Evolutionary conservation across 2,329 filamentous ascomycete genomes (phyloP).

Genomic region (Nothophaeocryptopus gaeumannii): DNA sequence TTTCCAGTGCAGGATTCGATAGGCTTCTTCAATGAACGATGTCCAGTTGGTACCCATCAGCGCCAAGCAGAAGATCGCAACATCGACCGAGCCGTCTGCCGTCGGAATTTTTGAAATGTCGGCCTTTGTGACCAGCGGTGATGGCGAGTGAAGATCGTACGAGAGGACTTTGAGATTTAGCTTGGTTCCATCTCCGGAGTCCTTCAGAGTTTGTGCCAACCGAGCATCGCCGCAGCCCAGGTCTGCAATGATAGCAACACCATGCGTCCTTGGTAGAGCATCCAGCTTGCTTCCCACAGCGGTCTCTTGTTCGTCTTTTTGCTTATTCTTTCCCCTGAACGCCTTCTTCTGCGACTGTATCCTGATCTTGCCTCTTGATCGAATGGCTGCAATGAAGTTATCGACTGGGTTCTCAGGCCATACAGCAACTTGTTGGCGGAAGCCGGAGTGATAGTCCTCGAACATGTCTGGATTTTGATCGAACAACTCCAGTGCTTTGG

Average conservation of each 20-base stretch:
- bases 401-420: slow-evolving; percentile 98
- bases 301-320: slow-evolving; percentile 34
- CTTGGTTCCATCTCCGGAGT: slow-evolving; percentile 54
- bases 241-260: slow-evolving; percentile 78
- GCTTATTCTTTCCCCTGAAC: slow-evolving; percentile 39
- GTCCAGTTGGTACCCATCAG: slow-evolving; percentile 99
- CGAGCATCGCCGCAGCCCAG: slow-evolving; percentile 90
- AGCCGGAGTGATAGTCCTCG: slow-evolving; percentile 91
- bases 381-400: slow-evolving; percentile 72
- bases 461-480: slow-evolving; percentile 86
- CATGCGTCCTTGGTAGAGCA: slow-evolving; percentile 68
- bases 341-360: slow-evolving; percentile 34
- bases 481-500: slow-evolving; percentile 80
- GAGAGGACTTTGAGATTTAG: slow-evolving; percentile 73
- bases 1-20: slow-evolving; percentile 84
- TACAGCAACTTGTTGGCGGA: slow-evolving; percentile 88
- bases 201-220: slow-evolving; percentile 67
- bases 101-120: slow-evolving; percentile 85
- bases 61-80: slow-evolving; percentile 92
- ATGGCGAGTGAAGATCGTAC: slow-evolving; percentile 80
- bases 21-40: slow-evolving; percentile 93
- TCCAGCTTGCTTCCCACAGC: slow-evolving; percentile 22
- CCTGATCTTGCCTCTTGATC: slow-evolving; percentile 59
- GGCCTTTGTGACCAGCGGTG: slow-evolving; percentile 74
- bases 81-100: slow-evolving; percentile 70